Evolutionary conservation across 345 rosid genomes (phyloP), one percentile per base, ranked within the genome.

Genomic region (Eucalyptus dawsonii): DNA sequence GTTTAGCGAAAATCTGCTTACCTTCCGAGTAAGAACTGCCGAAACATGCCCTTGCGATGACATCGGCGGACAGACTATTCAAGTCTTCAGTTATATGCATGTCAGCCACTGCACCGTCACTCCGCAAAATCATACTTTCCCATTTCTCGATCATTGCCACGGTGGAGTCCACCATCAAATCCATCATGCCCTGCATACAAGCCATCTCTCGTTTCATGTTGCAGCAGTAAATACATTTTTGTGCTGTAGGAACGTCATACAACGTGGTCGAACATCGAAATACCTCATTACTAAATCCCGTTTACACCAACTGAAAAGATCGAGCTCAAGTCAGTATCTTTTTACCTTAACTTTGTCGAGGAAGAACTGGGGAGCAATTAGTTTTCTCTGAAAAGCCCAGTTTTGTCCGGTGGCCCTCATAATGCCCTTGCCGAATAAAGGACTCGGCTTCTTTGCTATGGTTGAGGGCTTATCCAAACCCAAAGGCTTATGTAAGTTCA

Each of bases 301-400:
- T 21, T 40, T 21, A 76, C 42, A 76, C 47, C 83, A 21, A 37
- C 83, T 21, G 29, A 76, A 76, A 29, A 40, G 83, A 40, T 21
- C 47, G 15, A 76, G 83, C 42, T 37, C 47, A 3, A 24, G 14
- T 76, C 27, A 76, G 42, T 76, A 37, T 76, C 29, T 40, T 40
- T 22, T 40, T 89, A 91, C 92, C 92, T 89, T 91, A 24, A 91
- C 91, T 86, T 91, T 90, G 81, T 89, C 89, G 29, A 51, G 88
- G 90, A 90, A 91, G 76, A 91, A 89, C 47, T 87, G 88, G 27
- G 93, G 92, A 80, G 94, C 93, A 54, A 91, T 88, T 69, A 93
- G 87, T 88, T 90, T 93, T 51, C 93, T 86, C 87, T 91, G 92
- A 34, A n/a, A 76, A 44, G 90, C 89, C 93, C 94, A 91, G 12